phyloP scores from a whole-genome alignment of 2,329 filamentous ascomycete species.

The Coniella vitis region DNA sequence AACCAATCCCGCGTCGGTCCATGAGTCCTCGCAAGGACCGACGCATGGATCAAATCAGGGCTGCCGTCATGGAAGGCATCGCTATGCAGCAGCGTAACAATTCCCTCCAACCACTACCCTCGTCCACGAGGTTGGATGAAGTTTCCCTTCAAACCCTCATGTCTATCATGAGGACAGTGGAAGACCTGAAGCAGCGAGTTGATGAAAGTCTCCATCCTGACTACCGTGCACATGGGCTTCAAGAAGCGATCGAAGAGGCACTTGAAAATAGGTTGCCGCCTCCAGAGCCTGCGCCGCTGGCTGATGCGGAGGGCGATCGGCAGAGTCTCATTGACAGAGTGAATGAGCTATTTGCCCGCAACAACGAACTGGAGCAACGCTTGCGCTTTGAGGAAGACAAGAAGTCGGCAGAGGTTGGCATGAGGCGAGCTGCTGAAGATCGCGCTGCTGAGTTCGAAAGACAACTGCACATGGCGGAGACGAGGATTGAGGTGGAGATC shows the following conservation, averaged over 20 bases:
- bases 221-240: constrained; percentile 47
- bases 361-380: constrained; percentile 53
- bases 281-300: constrained; percentile 33
- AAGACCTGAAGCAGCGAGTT: constrained; percentile 53
- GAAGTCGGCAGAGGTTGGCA: constrained; percentile 40
- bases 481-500: constrained; percentile 53
- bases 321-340: constrained; percentile 47
- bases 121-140: constrained; percentile 19
- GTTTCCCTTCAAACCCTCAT: constrained; percentile 33
- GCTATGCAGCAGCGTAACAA: constrained; percentile 43
- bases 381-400: constrained; percentile 41
- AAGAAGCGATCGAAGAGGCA: constrained; percentile 56
- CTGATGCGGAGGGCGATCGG: constrained; percentile 32
- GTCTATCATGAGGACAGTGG: constrained; percentile 59
- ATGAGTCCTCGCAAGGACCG: constrained; percentile 73
- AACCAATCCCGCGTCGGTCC: constrained; percentile 54
- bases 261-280: constrained; percentile 51
- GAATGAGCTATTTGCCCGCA: constrained; percentile 52
- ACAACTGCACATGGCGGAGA: constrained; percentile 50
- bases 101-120: constrained; percentile 22
- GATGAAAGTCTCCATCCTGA: constrained; percentile 36
- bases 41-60: constrained; percentile 74
- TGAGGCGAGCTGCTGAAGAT: constrained; percentile 47
- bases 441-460: constrained; percentile 45
- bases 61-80: constrained; percentile 67